These are phyloP conservation scores for Pascua sp. DNA, from an alignment of 1,284 basidiomycete genomes.

Conservation along the genomic window DNA sequence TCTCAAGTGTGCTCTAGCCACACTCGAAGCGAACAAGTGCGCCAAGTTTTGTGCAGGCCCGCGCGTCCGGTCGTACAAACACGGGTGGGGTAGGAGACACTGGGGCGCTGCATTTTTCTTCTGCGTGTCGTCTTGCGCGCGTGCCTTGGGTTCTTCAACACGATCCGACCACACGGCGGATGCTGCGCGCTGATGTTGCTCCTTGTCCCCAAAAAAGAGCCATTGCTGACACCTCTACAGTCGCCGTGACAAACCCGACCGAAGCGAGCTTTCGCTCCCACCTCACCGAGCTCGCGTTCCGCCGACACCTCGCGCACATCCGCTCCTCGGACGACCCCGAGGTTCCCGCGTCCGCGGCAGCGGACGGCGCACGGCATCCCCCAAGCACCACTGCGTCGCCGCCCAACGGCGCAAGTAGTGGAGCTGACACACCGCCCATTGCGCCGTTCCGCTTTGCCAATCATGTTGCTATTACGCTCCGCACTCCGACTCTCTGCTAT, in stretches of 20 bases:
- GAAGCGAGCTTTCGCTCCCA: slow-evolving; percentile 88
- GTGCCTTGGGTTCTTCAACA: neutral
- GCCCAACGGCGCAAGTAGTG: slow-evolving; percentile 22
- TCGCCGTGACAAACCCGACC: slow-evolving; percentile 87
- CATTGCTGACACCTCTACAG: slow-evolving; percentile 50
- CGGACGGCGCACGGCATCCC: slow-evolving; percentile 30
- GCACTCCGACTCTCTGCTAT: slow-evolving; percentile 68
- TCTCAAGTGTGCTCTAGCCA: neutral
- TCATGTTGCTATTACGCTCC: slow-evolving; percentile 83
- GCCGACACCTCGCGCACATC: slow-evolving; percentile 83
- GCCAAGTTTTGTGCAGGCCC: neutral
- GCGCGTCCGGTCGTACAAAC: neutral
- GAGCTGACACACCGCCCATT: slow-evolving; percentile 35
- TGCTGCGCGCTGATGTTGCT: neutral
- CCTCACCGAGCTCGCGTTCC: slow-evolving; percentile 92
- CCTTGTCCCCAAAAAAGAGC: neutral
- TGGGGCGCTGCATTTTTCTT: neutral
- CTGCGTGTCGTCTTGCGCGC: neutral
- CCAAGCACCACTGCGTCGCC: slow-evolving; percentile 47
- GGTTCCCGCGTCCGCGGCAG: slow-evolving; percentile 44
- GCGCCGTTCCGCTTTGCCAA: slow-evolving; percentile 78
- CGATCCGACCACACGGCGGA: neutral
- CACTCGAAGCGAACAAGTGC: neutral
- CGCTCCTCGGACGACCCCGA: slow-evolving; percentile 58
- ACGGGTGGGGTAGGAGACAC: neutral